A percentile compares a stretch with the other conserved stretches of the same genome.
These are phyloP conservation scores for Solanum gandarillasii DNA, from an alignment of 257 asterid species.

Conservation along the genomic window DNA sequence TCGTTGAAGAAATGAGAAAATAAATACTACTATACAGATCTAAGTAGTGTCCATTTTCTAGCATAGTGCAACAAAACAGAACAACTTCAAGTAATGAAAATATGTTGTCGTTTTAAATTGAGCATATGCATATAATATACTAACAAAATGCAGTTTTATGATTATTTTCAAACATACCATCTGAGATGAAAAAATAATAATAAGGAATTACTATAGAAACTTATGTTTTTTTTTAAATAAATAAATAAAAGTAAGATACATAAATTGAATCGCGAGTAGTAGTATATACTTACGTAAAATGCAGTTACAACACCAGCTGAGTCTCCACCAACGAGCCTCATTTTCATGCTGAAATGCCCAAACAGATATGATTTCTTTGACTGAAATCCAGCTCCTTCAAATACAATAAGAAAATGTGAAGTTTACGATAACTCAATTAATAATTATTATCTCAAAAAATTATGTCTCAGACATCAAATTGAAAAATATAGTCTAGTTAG, in stretches of 20 bases:
- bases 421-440: not conserved
- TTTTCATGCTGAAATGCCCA: conserved; percentile 37
- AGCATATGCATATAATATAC: not conserved
- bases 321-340: conserved; percentile 28
- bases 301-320: conserved; percentile 35
- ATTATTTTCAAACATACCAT: not conserved
- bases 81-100: not conserved
- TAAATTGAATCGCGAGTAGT: not conserved
- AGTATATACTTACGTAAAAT: conserved; percentile 13
- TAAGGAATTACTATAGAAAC: not conserved
- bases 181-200: not conserved
- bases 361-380: conserved; percentile 22
- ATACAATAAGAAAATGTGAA: not conserved
- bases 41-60: not conserved
- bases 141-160: not conserved
- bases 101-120: no score
- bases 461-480: not conserved
- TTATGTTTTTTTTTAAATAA: not conserved
- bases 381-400: conserved; percentile 33
- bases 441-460: not conserved
- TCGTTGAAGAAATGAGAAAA: not conserved
- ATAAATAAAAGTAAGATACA: not conserved
- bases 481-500: not conserved
- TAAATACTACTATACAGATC: not conserved
- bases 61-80: not conserved